Evolutionary conservation across 2,329 filamentous ascomycete species (phyloP).

Genomic region (Botrytis byssoidea): DNA sequence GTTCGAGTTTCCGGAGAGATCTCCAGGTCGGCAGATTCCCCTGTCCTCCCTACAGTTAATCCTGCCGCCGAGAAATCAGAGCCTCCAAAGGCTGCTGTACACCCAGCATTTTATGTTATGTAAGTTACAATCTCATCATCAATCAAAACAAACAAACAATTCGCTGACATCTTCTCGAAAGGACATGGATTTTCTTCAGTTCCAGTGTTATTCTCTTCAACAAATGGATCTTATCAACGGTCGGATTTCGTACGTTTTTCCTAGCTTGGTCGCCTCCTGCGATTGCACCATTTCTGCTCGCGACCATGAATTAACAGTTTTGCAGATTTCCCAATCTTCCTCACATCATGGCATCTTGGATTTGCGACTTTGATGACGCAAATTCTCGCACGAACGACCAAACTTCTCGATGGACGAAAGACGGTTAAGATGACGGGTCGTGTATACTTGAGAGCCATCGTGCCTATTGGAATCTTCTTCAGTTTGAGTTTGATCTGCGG

Average conservation of each 20-base stretch:
- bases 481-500: conserved; percentile 94
- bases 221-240: conserved; percentile 92
- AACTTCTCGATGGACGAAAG: conserved; percentile 88
- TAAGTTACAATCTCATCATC: conserved; percentile 40
- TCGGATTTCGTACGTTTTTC: conserved; percentile 69
- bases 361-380: conserved; percentile 96
- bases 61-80: conserved; percentile 60
- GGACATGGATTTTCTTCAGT: conserved; percentile 88
- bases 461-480: conserved; percentile 95
- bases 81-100: conserved; percentile 53
- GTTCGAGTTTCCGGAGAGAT: conserved; percentile 78
- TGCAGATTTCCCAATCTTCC: conserved; percentile 69
- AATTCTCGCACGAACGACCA: conserved; percentile 84
- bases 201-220: conserved; percentile 98
- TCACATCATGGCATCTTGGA: conserved; percentile 92
- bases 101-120: conserved; percentile 73
- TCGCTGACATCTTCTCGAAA: conserved; percentile 42
- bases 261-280: not conserved
- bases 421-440: conserved; percentile 95
- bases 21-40: conserved; percentile 55
- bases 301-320: conserved; percentile 36
- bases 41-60: conserved; percentile 77
- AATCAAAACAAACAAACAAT: not conserved
- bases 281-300: not conserved
- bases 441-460: conserved; percentile 88